Base-by-base conservation (phyloP, 108 stramenopile species). In the Cylindrotheca fusiformis region DNA sequence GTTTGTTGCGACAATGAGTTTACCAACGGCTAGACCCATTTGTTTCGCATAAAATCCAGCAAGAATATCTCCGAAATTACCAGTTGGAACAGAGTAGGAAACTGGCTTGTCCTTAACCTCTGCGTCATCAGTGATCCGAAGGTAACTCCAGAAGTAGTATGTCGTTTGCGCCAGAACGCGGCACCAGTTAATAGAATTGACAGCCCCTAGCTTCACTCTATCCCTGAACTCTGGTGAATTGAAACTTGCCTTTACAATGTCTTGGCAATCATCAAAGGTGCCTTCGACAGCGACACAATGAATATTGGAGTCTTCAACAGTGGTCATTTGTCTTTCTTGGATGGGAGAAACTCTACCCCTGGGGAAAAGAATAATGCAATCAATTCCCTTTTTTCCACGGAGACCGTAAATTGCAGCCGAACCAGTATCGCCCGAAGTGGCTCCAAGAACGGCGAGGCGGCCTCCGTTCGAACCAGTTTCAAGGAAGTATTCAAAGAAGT, bases 111-210 rank as follows among this genome's bases (percentile, higher is more conserved):
- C 77, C 51, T 64, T 75, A 32, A 73, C 69, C 17, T 67, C 47
- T 31, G 66, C 45, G 1, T 86, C 28, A 59, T 90, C 93, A 6
- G 94, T 96, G 5, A 97, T 89, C 48, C 96, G 80, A 31, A 98
- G 69, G 70, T 96, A 95, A 44, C 88, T 86, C 94, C 95, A 99
- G 81, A 95, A 99, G 81, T 98, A 99, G 74, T 99, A 99, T 4
- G 97, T 96, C 32, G 94, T 98, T 83, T 99, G 98, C 0, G 97
- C 98, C 66, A 99, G 77, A 21, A 99, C 97, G 31, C 98, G 91
- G 33, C 95, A 96, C 97, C 97, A 99, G 72, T 99, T 99, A 78
- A 99, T 99, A 3, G 91, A 93, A 76, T 99, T 99, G 54, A 99
- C 96, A 8, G 98, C 98, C 12, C 97, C 98, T n/a, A 99, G 81